These are phyloP conservation scores for Cryptosporidium sp. DNA, from an alignment of 169 alveolate genomes.

Conservation along the genomic window DNA sequence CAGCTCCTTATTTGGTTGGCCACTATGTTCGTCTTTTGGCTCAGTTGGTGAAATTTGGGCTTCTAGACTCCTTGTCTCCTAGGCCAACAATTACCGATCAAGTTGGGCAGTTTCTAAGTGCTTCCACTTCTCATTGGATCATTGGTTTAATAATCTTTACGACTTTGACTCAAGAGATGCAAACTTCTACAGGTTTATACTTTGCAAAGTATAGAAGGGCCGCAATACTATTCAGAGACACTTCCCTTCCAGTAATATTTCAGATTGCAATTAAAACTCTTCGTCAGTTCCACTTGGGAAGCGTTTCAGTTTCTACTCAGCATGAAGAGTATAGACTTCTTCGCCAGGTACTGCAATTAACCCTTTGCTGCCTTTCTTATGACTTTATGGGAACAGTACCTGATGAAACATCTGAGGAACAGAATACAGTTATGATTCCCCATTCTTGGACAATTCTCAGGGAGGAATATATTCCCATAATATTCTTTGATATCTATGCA, in stretches of 20 bases:
- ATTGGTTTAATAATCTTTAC: constrained; percentile 91
- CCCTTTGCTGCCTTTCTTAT: constrained; percentile 90
- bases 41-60: constrained; percentile 89
- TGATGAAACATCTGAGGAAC: constrained; percentile 94
- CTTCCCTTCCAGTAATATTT: constrained; percentile 89
- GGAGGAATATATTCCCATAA: constrained; percentile 87
- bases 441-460: constrained; percentile 91
- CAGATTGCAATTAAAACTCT: constrained; percentile 84
- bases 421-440: constrained; percentile 93
- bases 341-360: constrained; percentile 90
- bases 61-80: constrained; percentile 89
- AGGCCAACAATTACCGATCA: constrained; percentile 82
- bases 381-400: constrained; percentile 95
- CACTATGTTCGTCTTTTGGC: constrained; percentile 89
- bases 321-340: constrained; percentile 85
- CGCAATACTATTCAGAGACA: constrained; percentile 93
- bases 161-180: constrained; percentile 89
- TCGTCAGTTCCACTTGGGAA: constrained; percentile 59
- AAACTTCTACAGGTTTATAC: constrained; percentile 85
- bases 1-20: constrained; percentile 90
- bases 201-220: constrained; percentile 91
- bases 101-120: constrained; percentile 84
- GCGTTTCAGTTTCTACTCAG: constrained; percentile 72
- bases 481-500: constrained; percentile 77
- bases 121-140: constrained; percentile 93